A percentile compares a stretch with the other conserved stretches of the same genome.
Evolutionary conservation across 441 rosid species (phyloP).

Genomic region (Gossypium schwendimanii): DNA sequence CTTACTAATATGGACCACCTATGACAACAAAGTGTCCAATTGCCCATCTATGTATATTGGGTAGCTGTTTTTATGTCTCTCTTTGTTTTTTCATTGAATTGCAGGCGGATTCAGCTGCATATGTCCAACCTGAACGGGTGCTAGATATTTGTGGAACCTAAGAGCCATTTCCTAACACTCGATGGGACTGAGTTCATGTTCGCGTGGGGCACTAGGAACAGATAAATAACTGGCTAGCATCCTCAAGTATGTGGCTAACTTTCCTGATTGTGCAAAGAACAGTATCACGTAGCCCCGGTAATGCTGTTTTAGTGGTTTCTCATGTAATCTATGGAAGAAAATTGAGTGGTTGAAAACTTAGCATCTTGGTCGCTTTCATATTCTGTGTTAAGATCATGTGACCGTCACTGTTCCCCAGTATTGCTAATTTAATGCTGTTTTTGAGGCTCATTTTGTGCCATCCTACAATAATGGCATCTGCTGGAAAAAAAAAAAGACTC

Average conservation of each 20-base stretch:
- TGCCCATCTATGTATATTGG: background rate
- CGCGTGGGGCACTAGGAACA: background rate
- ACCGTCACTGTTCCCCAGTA: background rate
- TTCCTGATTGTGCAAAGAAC: background rate
- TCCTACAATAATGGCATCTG: background rate
- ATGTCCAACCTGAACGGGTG: background rate
- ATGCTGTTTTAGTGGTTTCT: background rate
- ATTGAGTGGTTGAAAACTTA: background rate
- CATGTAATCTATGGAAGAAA: background rate
- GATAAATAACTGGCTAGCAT: background rate
- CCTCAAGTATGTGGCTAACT: background rate
- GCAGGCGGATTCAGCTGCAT: background rate
- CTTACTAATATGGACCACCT: background rate
- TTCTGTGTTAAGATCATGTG: background rate
- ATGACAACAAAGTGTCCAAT: background rate
- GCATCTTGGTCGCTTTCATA: background rate
- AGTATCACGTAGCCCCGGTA: background rate
- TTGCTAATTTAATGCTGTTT: background rate
- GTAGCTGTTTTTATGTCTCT: background rate
- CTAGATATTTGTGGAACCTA: background rate
- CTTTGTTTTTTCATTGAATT: background rate
- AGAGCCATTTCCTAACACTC: background rate
- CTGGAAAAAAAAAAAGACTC: background rate
- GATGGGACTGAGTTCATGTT: background rate
- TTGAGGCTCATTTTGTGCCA: background rate